phyloP scores from a whole-genome alignment of 1,139 yeast genomes.

The Nakaseomyces nivariensis region DNA sequence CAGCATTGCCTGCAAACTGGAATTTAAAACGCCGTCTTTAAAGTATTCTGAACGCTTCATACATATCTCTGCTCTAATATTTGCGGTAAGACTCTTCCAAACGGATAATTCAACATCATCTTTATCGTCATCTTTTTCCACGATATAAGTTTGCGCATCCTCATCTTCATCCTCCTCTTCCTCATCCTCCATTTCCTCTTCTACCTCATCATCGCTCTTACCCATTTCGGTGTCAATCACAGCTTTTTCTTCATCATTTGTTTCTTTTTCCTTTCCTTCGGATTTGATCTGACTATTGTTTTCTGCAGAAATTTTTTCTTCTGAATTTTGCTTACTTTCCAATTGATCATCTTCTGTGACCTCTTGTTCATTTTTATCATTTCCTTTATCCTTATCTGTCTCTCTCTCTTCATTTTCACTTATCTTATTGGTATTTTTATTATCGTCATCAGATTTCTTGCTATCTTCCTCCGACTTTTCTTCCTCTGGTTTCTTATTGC shows the following conservation, averaged over 20 bases:
- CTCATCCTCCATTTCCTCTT: constrained; percentile 18
- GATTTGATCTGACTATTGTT: neutral
- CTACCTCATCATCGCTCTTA: constrained; percentile 7
- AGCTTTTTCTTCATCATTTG: neutral
- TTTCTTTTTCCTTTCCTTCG: neutral
- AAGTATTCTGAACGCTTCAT: constrained; percentile 59
- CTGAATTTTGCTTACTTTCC: no score
- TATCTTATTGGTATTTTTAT: neutral
- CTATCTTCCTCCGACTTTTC: neutral
- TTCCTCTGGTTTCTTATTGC: neutral
- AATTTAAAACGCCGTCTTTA: constrained; percentile 43
- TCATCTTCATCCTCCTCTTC: constrained; percentile 26
- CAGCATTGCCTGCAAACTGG: constrained; percentile 58
- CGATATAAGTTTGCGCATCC: constrained; percentile 27
- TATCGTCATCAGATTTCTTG: neutral
- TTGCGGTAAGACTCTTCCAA: constrained; percentile 76
- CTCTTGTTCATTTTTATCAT: neutral
- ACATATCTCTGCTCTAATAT: constrained; percentile 68
- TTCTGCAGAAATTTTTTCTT: neutral
- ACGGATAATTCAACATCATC: constrained; percentile 65
- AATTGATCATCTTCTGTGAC: neutral
- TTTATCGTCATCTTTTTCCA: constrained; percentile 42
- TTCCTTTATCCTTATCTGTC: neutral
- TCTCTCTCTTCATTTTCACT: neutral
- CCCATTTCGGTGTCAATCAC: neutral